Base-by-base conservation (phyloP, 139 green algal species). In the Chlamydomonas eustigma region DNA sequence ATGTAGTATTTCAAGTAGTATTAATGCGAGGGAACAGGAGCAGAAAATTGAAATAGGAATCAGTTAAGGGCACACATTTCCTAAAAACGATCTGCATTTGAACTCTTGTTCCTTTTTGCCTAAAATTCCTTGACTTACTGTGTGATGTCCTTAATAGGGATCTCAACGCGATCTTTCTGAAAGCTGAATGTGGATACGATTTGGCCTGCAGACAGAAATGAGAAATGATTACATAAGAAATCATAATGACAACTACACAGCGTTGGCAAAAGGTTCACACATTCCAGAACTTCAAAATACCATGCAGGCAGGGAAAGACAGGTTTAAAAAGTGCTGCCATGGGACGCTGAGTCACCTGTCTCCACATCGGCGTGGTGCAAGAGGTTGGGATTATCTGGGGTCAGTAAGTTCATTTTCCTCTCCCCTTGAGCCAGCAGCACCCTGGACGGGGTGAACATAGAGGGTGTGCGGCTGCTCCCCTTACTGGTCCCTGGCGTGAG, bases 361-460 rank as follows among this genome's bases (percentile, higher is more conserved):
- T 90, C 88, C 35, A 89, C 83, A 73, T 92, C 86, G 12, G 89
- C 85, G 34, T 94, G 86, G 58, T 86, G 86, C 80, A 97, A 35
- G 34, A 78, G 78, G 67, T 80, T 81, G 35, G 68, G 68, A 25
- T 76, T 50, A 30, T 83, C 80, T 3, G 91, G 92, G 2, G 66
- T 93, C 33, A 98, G 84, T 80, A 98, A 87, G 84, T 96, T 93
- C 91, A 98, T 96, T 34, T 76, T 82, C 25, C 75, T 81, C 86
- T 98, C 94, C n/a, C 82, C 52, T 33, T 70, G 58, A 69, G 93
- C 87, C 18, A 98, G 79, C 73, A 97, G 71, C 39, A 88, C 78
- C 65, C 83, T 83, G 50, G 64, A 83, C 2, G 88, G 88, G 25
- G 88, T 92, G 39, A 88, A 66, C 34, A 34, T 30, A 32, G 8